phyloP scores from a whole-genome alignment of 1,284 basidiomycete genomes.

The Puccinia coronata region DNA sequence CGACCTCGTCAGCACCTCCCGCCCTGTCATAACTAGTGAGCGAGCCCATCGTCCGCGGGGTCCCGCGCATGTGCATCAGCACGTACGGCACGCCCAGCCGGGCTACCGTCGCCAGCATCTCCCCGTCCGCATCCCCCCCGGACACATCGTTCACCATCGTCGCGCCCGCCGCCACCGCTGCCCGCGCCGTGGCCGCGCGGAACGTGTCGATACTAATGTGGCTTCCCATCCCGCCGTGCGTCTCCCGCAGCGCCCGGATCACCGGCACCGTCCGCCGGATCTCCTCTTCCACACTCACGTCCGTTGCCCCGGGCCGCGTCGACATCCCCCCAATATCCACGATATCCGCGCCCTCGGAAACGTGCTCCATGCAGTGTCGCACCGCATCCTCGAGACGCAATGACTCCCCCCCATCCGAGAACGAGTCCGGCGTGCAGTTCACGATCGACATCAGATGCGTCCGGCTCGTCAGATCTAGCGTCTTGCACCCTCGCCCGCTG shows the following conservation, averaged over 20 bases:
- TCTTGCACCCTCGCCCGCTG: slow-evolving; percentile 57
- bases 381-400: slow-evolving; percentile 54
- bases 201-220: slow-evolving; percentile 92
- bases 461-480: slow-evolving; percentile 49
- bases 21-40: slow-evolving; percentile 61
- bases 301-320: slow-evolving; percentile 74
- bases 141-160: slow-evolving; percentile 94
- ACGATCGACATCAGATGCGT: slow-evolving; percentile 90
- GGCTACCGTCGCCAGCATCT: slow-evolving; percentile 71
- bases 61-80: slow-evolving; percentile 89
- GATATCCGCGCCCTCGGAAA: slow-evolving; percentile 69
- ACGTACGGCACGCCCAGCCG: slow-evolving; percentile 69
- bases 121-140: slow-evolving; percentile 60
- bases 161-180: slow-evolving; percentile 78
- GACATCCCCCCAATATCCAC: slow-evolving; percentile 94
- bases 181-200: slow-evolving; percentile 75
- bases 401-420: slow-evolving; percentile 80
- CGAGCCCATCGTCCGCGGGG: slow-evolving; percentile 64
- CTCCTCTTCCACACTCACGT: slow-evolving; percentile 74
- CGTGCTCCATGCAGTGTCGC: slow-evolving; percentile 4
- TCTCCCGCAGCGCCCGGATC: slow-evolving; percentile 55
- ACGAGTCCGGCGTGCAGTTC: slow-evolving; percentile 94
- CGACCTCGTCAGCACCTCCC: slow-evolving; percentile 69
- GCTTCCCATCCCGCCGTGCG: slow-evolving; percentile 57
- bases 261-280: slow-evolving; percentile 66